Conservation (phyloP, 1,284 basidiomycete species). For the Naganishia sp. region DNA sequence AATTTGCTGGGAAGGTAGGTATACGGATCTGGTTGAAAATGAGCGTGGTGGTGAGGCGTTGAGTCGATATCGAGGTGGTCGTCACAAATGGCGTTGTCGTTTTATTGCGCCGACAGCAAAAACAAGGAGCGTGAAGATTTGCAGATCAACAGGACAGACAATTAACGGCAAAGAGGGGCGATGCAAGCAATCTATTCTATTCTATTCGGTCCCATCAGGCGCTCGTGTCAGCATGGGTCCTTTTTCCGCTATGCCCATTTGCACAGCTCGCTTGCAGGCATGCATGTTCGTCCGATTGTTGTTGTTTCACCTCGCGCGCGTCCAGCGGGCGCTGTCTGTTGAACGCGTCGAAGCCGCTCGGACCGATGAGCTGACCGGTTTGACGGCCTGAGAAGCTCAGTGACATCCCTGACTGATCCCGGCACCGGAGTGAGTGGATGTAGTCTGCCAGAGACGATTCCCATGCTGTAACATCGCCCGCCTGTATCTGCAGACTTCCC, state of each 20-base stretch:
- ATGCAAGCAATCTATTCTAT: background rate
- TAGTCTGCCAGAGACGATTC: no score
- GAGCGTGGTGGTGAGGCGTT: no score
- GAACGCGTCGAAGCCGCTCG: background rate
- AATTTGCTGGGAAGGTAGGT: background rate
- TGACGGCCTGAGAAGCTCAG: no score
- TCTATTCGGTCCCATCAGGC: background rate
- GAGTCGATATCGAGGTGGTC: background rate
- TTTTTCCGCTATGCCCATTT: background rate
- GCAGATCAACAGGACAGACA: background rate
- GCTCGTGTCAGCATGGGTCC: background rate
- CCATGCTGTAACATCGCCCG: no score
- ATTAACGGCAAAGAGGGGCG: background rate
- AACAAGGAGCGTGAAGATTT: constrained; percentile 10
- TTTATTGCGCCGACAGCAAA: background rate
- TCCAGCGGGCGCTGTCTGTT: constrained; percentile 1
- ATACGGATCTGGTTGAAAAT: background rate
- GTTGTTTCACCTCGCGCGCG: constrained; percentile 11
- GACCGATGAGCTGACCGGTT: background rate
- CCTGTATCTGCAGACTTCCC: no score
- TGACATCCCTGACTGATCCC: no score
- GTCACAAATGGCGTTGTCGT: constrained; percentile 3
- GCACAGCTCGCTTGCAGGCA: constrained; percentile 13
- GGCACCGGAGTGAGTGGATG: no score
- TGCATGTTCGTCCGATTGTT: constrained; percentile 12